Evolutionary conservation across 805 yeast genomes (phyloP), one percentile per base, ranked within the genome.

Genomic region (Saturnispora sanitii): DNA sequence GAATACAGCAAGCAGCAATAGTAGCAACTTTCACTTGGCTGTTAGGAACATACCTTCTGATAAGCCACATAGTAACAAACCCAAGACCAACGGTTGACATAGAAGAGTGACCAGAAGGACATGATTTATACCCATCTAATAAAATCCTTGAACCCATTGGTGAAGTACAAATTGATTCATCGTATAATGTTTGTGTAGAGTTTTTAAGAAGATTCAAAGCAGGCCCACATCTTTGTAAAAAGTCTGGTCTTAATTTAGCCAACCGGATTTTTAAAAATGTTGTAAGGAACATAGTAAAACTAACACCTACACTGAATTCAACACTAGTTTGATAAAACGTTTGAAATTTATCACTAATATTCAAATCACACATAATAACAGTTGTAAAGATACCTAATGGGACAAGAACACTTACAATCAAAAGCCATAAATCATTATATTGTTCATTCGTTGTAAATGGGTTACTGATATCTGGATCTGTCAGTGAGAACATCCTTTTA

Each of bases 191-290:
- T n/a, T 11, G 65, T 61, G 34, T 50, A 58, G 37, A 65, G 44
- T 32, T 32, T 4, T 18, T 19, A 60, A 61, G 41, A 60, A 50
- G 57, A 49, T 0, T 84, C 20, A 32, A 6, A 3, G 37, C 40
- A 42, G 58, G 55, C 29, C 70, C 62, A 58, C 96, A 88, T 48
- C 97, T 69, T 6, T 82, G 82, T 44, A 90, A 61, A 55, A 87
- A 84, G 61, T 88, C 96, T 0, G 96, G 97, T 49, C 96, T 70
- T 40, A 79, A 80, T 56, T 94, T 75, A 1, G 95, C 95, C 37
- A 88, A 74, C 68, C 80, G 72, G 52, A 79, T 73, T 64, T 90
- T 88, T 46, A 85, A 60, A 25, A 77, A 66, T 50, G 86, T 83
- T 3, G 95, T 84, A 41, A 79, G 49, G 13, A 79, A 62, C 32